A percentile compares a stretch with the other conserved stretches of the same genome.
These are phyloP conservation scores for Ganoderma lingzhi DNA, from an alignment of 1,284 basidiomycete genomes.

Conservation along the genomic window DNA sequence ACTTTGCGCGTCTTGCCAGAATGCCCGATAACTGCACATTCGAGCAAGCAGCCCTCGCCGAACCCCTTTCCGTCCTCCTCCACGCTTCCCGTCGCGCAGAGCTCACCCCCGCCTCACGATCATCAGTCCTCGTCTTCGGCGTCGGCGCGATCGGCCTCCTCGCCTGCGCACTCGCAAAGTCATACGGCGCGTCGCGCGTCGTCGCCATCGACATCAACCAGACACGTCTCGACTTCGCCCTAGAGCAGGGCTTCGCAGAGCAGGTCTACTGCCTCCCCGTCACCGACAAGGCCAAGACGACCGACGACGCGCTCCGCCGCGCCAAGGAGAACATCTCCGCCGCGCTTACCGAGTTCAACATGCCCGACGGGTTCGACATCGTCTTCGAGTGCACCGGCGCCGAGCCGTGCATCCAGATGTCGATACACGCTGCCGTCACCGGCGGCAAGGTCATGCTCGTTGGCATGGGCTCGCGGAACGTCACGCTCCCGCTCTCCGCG, in stretches of 20 bases:
- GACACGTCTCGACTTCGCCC: conserved; percentile 81
- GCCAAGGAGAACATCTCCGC: conserved; percentile 67
- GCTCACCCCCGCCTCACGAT: conserved; percentile 50
- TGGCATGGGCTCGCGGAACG: conserved; percentile 92
- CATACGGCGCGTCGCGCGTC: conserved; percentile 74
- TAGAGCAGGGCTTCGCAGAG: conserved; percentile 77
- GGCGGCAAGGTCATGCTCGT: conserved; percentile 93
- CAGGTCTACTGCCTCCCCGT: conserved; percentile 74
- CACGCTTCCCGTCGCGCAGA: conserved; percentile 82
- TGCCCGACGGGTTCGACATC: conserved; percentile 86
- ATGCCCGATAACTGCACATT: conserved; percentile 81
- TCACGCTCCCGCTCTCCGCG: conserved; percentile 83
- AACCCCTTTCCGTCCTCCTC: conserved; percentile 90
- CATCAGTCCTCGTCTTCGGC: conserved; percentile 86
- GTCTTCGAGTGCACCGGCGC: conserved; percentile 97
- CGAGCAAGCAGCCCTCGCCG: conserved; percentile 87
- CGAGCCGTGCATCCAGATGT: conserved; percentile 89
- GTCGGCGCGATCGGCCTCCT: conserved; percentile 93
- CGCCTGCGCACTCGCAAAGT: conserved; percentile 81
- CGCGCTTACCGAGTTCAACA: conserved; percentile 65
- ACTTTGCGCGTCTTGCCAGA: conserved; percentile 47
- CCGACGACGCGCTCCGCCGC: conserved; percentile 71
- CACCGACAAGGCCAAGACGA: conserved; percentile 53
- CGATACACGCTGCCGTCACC: conserved; percentile 81
- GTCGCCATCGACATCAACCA: conserved; percentile 89